Percentiles rank a stretch among this genome's conserved stretches.
Evolutionary conservation across 495 filamentous ascomycete species (phyloP).

Genomic region (Rostrohypoxylon terebratum): DNA sequence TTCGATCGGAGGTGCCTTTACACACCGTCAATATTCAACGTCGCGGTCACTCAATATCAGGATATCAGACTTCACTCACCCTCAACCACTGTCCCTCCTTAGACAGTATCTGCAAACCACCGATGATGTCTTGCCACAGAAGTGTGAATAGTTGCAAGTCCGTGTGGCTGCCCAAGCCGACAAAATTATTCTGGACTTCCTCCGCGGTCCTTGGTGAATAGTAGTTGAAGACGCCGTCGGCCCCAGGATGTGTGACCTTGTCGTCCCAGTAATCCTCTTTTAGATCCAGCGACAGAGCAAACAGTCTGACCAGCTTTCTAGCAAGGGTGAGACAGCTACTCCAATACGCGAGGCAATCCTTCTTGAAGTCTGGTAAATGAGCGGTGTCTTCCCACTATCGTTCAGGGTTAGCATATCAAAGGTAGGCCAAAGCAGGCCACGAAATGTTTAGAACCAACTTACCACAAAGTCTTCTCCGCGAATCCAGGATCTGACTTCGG

Average conservation of each 20-base stretch:
- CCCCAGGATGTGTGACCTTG: constrained; percentile 62
- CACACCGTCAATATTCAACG: constrained; percentile 15
- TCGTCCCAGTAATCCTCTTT: constrained; percentile 65
- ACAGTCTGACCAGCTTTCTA: constrained; percentile 60
- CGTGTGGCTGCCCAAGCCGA: constrained; percentile 68
- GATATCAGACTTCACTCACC: constrained; percentile 43
- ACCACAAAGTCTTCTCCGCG: constrained; percentile 57
- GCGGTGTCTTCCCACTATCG: constrained; percentile 60
- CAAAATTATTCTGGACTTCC: constrained; percentile 49
- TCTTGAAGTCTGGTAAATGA: constrained; percentile 62
- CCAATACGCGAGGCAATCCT: constrained; percentile 62
- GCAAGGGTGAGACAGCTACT: constrained; percentile 59
- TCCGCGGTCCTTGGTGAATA: constrained; percentile 58
- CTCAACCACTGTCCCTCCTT: constrained; percentile 66
- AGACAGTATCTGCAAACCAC: constrained; percentile 66
- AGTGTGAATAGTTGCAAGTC: constrained; percentile 70
- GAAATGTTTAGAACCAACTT: constrained; percentile 16
- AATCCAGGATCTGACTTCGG: constrained; percentile 54
- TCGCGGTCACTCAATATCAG: constrained; percentile 3
- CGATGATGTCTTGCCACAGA: constrained; percentile 66
- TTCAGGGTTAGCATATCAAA: constrained; percentile 5
- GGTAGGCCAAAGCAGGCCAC: not conserved
- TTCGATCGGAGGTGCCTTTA: constrained; percentile 59
- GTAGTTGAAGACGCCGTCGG: constrained; percentile 62
- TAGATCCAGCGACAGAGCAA: constrained; percentile 63